phyloP scores from a whole-genome alignment of 495 filamentous ascomycete species.

The Beverwykella pulmonaria region DNA sequence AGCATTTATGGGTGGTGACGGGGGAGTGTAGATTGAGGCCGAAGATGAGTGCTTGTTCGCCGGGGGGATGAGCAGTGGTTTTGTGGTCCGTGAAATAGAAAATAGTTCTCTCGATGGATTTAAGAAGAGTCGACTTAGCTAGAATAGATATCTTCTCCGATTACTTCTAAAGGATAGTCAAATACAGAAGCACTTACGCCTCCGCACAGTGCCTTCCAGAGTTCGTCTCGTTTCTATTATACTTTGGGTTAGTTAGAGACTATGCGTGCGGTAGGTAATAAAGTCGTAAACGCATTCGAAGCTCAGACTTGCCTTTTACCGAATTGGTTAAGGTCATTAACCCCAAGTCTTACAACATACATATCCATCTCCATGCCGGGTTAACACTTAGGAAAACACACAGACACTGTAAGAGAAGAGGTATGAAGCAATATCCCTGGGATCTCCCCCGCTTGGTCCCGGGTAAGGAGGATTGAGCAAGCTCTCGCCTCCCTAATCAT shows the following conservation, averaged over 20 bases:
- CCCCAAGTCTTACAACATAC: conserved; percentile 14
- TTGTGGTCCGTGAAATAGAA: too few relatives aligned
- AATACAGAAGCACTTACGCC: too few relatives aligned
- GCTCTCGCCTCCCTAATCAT: conserved; percentile 23
- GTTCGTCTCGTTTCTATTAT: too few relatives aligned
- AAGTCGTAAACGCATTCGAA: too few relatives aligned
- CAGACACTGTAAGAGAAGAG: conserved; percentile 5
- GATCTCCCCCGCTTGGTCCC: conserved; percentile 27
- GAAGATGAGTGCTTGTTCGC: background rate
- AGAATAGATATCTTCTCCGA: too few relatives aligned
- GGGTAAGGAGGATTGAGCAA: conserved; percentile 10
- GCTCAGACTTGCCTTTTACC: conserved; percentile 41
- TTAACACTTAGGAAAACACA: conserved; percentile 15
- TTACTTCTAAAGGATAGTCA: too few relatives aligned
- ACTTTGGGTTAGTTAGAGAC: too few relatives aligned
- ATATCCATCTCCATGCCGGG: conserved; percentile 3
- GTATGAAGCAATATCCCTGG: conserved; percentile 10
- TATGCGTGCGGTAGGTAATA: too few relatives aligned
- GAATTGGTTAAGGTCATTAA: conserved; percentile 16
- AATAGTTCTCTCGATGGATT: too few relatives aligned
- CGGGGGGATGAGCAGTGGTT: background rate
- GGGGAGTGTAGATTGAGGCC: background rate
- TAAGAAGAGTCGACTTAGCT: too few relatives aligned
- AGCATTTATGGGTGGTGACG: conserved; percentile 5
- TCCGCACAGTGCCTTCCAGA: too few relatives aligned